Evolutionary conservation across 345 rosid genomes (phyloP).

Genomic region (Corchorus capsularis): DNA sequence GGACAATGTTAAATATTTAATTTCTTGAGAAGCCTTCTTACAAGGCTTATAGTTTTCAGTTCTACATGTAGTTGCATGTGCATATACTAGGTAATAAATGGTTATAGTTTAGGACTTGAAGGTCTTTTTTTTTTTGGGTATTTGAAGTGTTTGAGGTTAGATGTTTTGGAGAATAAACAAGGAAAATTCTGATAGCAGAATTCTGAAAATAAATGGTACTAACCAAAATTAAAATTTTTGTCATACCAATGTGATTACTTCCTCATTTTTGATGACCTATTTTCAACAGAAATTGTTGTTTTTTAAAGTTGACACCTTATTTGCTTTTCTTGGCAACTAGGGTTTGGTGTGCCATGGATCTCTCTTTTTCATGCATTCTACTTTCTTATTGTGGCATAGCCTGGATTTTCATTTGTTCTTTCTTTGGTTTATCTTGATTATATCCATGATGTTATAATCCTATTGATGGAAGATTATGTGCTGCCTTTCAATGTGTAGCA

Average conservation of each 20-base stretch:
- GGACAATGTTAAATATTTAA: neutral
- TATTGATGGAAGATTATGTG: neutral
- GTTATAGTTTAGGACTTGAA: neutral
- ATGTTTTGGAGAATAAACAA: neutral
- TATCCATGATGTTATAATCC: neutral
- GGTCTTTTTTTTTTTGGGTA: neutral
- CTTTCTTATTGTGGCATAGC: neutral
- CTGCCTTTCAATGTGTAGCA: too few relatives aligned
- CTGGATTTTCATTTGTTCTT: neutral
- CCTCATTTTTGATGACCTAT: neutral
- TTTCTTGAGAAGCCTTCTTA: neutral
- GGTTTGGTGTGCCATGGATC: neutral
- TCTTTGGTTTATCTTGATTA: conserved; percentile 16
- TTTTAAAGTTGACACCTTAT: neutral
- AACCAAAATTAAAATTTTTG: neutral
- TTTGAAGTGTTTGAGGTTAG: neutral
- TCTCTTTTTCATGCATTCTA: neutral
- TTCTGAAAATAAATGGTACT: neutral
- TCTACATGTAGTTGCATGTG: neutral
- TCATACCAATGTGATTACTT: neutral
- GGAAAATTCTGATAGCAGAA: neutral
- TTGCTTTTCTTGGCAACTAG: neutral
- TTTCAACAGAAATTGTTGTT: neutral
- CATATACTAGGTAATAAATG: neutral
- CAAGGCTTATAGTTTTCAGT: neutral